Evolutionary conservation across 805 yeast genomes (phyloP), one percentile per base, ranked within the genome.

Genomic region (Teunomyces stri): DNA sequence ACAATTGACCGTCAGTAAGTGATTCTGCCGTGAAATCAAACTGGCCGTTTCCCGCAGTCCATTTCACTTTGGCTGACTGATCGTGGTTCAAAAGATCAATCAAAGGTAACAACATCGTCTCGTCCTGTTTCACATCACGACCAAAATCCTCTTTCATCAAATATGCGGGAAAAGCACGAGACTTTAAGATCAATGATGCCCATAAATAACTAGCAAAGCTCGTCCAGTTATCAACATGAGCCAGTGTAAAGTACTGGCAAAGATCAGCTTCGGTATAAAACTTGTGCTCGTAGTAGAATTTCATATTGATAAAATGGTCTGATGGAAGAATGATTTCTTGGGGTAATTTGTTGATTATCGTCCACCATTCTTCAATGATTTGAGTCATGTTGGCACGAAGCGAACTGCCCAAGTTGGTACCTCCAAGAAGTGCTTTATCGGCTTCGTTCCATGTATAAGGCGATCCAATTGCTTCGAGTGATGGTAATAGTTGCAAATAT

Each of bases 141-240:
- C 15, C 18, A 18, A 29, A 16, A 4, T 72, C 62, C 31, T 59
- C 54, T 35, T 60, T 58, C n/a, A 81, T 53, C n/a, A 89, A 58
- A 34, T 87, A 64, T 43, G 79, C 76, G 1, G 97, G 97, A 60
- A 91, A 91, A 0, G 94, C 86, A 52, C 97, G 75, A 1, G 96
- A 84, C 9, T 82, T 76, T 52, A 87, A 75, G 11, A 88, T 85
- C 40, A 79, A 71, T 36, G 78, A 68, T 0, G 95, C 81, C 96
- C 97, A 91, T 4, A 85, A 59, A 60, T 84, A 90, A 5, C 81
- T 82, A 0, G 81, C 70, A 55, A 87, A 85, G 47, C 81, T 72
- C 0, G 82, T 75, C 91, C 91, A 85, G 39, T 76, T 68, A 1
- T 65, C 66, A 35, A 55, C 46, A 1, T 59, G 47, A 3, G 60